Base-by-base conservation (phyloP, 106 monocot species). In the Cymbidium sinense region DNA sequence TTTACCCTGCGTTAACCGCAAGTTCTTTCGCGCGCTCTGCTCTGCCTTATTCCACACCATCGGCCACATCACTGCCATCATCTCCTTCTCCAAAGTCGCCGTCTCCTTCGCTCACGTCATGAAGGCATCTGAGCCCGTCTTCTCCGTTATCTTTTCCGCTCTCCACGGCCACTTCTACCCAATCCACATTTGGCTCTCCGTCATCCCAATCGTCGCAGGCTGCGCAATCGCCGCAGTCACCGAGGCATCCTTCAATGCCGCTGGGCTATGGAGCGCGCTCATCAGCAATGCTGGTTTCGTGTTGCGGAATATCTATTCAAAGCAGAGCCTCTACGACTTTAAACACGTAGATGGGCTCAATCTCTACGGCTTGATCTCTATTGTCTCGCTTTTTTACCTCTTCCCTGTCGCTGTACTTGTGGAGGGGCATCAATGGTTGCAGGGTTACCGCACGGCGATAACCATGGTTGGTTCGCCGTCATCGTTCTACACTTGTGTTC, bases 81-180 rank as follows among this genome's bases (percentile, higher is more conserved):
- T 90, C 43, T 83, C 87, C 58, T 87, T 90, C 81, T 88, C 90
- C 58, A 83, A 84, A 43, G 83, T 88, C 36, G 85, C 90, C 17
- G 90, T 90, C 20, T 90, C 90, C 28, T 90, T 90, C 83, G 86
- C 87, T 19, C 90, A 90, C 47, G 87, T 90, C 58, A 90, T 90
- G 76, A 90, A 90, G 61, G 25, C 87, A 19, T 83, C 87, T 13
- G 90, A 90, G 62, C 90, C 90, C 20, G 87, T 77, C 69, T 90
- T 90, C 81, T 87, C 90, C 23, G 90, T 90, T 23, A 51, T 83
- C 28, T 52, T 90, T 76, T 87, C 90, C 25, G 82, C 90, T 3
- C 62, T 85, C 19, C 77, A 67, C 36, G 81, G 85, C 73, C 79
- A 79, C 6, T 77, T 79, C 37, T 90, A 87, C 80, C 90, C 86